Evolutionary conservation across 2,329 filamentous ascomycete species (phyloP).

Genomic region (Colletotrichum sp.): DNA sequence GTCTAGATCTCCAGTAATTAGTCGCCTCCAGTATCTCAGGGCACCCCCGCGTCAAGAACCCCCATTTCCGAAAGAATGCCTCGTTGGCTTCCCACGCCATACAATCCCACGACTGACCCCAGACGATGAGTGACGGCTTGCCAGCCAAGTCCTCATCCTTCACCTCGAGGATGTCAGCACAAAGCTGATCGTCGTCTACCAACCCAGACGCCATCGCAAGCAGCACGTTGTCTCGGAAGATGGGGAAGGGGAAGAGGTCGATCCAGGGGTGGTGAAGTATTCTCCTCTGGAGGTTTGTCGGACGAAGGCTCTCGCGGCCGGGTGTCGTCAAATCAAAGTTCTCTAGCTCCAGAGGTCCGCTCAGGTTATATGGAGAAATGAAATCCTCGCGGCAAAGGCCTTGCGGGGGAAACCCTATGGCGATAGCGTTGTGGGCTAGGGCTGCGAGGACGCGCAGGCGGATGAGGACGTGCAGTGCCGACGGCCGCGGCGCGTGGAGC

Average conservation of each 20-base stretch:
- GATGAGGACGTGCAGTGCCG: constrained; percentile 2
- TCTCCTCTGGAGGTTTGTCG: background rate
- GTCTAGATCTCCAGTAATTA: constrained; percentile 25
- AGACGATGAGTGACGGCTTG: background rate
- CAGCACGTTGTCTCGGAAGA: background rate
- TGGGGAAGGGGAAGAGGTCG: background rate
- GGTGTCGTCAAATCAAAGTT: background rate
- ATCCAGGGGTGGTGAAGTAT: background rate
- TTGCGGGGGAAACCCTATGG: constrained; percentile 6
- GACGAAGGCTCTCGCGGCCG: background rate
- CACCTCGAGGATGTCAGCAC: background rate
- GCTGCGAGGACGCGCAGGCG: constrained; percentile 17
- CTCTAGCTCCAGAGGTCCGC: background rate
- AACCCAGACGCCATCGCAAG: background rate
- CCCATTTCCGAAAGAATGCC: constrained; percentile 50
- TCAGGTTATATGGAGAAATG: background rate
- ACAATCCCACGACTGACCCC: constrained; percentile 33
- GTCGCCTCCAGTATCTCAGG: constrained; percentile 39
- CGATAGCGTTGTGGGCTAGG: constrained; percentile 6
- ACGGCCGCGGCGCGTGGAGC: background rate
- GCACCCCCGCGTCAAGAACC: constrained; percentile 39
- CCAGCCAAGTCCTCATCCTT: background rate
- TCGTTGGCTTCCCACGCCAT: constrained; percentile 52
- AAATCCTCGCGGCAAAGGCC: constrained; percentile 9
- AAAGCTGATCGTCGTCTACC: background rate